Conservation (phyloP, 73 alveolate genomes). For the Paramecium sexaurelia region DNA sequence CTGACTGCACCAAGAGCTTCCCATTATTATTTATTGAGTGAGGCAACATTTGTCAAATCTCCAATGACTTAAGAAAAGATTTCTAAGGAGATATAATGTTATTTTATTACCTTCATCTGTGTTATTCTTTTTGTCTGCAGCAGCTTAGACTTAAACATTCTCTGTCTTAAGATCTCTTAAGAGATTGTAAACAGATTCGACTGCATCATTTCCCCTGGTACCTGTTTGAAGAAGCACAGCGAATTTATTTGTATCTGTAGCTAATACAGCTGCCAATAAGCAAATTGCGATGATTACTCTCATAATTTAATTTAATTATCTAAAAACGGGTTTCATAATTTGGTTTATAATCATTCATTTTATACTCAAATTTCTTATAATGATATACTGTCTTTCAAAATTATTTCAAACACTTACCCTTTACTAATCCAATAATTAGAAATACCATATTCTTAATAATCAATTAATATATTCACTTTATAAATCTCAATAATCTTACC, state of each 20-base stretch:
- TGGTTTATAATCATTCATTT: constrained; percentile 3
- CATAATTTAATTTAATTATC: constrained; percentile 26
- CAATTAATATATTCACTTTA: not conserved
- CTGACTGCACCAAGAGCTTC: constrained; percentile 44
- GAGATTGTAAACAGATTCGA: constrained; percentile 56
- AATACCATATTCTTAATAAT: not conserved
- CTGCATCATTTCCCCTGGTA: constrained; percentile 59
- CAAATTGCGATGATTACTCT: constrained; percentile 45
- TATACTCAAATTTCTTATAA: not conserved
- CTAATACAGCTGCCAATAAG: constrained; percentile 52
- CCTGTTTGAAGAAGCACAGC: constrained; percentile 56
- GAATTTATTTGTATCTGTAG: constrained; percentile 49
- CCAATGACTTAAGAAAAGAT: constrained; percentile 39
- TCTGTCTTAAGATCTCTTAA: constrained; percentile 56
- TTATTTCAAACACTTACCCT: not conserved
- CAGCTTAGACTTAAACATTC: constrained; percentile 57
- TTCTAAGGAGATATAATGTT: not conserved
- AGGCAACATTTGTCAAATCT: constrained; percentile 55
- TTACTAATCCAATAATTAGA: not conserved
- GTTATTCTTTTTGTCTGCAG: constrained; percentile 56
- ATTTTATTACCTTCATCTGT: constrained; percentile 46
- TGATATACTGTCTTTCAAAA: not conserved
- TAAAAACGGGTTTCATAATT: constrained; percentile 50
- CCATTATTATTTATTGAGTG: constrained; percentile 27
- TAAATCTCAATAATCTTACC: too few relatives aligned